phyloP scores from a whole-genome alignment of 257 asterid genomes.

The Prunella vulgaris region DNA sequence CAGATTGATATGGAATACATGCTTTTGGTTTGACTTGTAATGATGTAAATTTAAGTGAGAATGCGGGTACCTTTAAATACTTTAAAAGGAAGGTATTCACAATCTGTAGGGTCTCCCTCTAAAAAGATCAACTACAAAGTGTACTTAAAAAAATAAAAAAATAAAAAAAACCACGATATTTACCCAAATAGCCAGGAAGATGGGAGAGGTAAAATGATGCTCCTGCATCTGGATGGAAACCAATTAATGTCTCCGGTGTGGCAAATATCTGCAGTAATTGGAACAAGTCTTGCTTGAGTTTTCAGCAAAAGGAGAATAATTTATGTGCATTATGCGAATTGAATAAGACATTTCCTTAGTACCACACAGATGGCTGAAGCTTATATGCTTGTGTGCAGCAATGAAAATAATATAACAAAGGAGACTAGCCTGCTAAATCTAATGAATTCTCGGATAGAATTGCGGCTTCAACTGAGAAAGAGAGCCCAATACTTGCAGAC shows the following conservation, averaged over 20 bases:
- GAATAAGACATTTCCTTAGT: neutral
- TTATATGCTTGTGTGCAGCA: neutral
- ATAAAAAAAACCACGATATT: too few relatives aligned
- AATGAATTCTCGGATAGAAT: neutral
- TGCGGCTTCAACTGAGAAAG: slow-evolving; percentile 3
- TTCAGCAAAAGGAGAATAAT: neutral
- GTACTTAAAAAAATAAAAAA: neutral
- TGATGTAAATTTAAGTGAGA: slow-evolving; percentile 3
- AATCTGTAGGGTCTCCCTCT: neutral
- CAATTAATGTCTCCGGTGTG: slow-evolving; percentile 89
- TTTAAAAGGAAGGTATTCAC: slow-evolving; percentile 1
- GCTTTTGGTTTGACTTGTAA: slow-evolving; percentile 2
- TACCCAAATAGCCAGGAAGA: slow-evolving; percentile 91
- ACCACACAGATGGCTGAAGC: neutral
- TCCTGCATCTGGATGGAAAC: slow-evolving; percentile 98
- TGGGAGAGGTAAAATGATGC: slow-evolving; percentile 95
- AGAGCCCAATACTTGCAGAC: neutral
- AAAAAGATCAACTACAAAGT: neutral
- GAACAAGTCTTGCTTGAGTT: slow-evolving; percentile 6
- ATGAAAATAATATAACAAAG: neutral
- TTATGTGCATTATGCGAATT: neutral
- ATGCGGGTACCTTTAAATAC: neutral
- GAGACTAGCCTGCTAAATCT: neutral
- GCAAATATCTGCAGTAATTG: slow-evolving; percentile 66
- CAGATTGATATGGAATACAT: neutral